Evolutionary conservation across 768 basidiomycete species (phyloP).

Genomic region (Hygrocybe coccinea): DNA sequence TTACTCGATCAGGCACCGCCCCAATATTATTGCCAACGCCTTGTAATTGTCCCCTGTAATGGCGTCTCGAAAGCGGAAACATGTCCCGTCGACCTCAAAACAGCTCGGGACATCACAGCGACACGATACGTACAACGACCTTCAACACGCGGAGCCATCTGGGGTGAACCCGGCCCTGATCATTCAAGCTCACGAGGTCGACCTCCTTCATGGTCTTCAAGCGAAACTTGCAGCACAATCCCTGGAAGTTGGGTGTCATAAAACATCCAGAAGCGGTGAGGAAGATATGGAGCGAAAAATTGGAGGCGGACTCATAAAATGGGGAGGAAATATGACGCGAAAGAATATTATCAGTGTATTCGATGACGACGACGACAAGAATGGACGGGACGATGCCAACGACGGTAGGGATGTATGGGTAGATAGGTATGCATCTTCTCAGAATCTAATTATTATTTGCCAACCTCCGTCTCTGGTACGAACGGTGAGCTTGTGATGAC

Average conservation of each 20-base stretch:
- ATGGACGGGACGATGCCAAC: conserved; percentile 5
- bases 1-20: too few species aligned
- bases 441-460: conserved; percentile 4
- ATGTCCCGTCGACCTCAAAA: background rate
- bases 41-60: background rate
- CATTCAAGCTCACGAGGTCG: conserved; percentile 74
- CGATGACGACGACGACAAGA: conserved; percentile 3
- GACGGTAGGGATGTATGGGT: conserved; percentile 52
- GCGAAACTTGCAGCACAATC: conserved; percentile 36
- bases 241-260: conserved; percentile 30
- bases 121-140: background rate
- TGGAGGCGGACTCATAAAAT: conserved; percentile 33
- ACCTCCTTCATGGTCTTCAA: conserved; percentile 53
- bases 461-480: background rate
- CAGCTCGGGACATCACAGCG: background rate
- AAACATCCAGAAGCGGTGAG: conserved; percentile 3
- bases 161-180: conserved; percentile 34
- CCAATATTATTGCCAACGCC: too few species aligned
- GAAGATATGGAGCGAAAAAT: conserved; percentile 17
- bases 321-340: conserved; percentile 14
- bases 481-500: background rate
- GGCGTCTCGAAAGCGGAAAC: conserved; percentile 6
- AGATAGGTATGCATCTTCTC: conserved; percentile 67
- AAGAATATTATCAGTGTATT: background rate
- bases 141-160: background rate